These are phyloP conservation scores for Clarireedia monteithiana DNA, from an alignment of 2,329 filamentous ascomycete genomes.

Conservation along the genomic window DNA sequence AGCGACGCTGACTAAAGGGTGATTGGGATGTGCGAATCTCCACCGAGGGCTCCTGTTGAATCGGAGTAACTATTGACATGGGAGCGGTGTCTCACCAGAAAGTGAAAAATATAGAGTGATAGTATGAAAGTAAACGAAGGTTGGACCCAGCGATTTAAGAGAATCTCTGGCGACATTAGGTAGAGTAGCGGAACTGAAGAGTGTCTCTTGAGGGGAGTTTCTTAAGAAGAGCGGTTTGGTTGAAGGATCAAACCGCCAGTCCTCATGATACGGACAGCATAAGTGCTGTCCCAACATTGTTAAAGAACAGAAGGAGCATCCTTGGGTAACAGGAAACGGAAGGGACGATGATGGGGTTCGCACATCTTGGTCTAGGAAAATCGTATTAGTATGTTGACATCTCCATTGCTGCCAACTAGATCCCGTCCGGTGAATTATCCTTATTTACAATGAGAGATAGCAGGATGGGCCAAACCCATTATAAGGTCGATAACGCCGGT, in stretches of 20 bases:
- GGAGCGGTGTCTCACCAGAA: slow-evolving; percentile 1
- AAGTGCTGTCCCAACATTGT: no score
- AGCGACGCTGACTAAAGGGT: slow-evolving; percentile 9
- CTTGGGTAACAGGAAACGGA: neutral
- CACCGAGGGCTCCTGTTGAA: slow-evolving; percentile 2
- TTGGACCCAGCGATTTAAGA: slow-evolving; percentile 12
- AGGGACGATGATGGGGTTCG: neutral
- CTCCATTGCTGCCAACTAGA: no score
- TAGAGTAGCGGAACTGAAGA: neutral
- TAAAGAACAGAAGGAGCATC: no score
- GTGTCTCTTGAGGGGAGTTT: neutral
- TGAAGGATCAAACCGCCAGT: no score
- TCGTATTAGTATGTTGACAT: no score
- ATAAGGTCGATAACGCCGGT: no score
- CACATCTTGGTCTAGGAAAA: no score
- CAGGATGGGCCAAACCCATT: no score
- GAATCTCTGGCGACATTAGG: slow-evolving; percentile 14
- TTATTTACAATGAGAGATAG: no score
- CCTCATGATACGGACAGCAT: no score
- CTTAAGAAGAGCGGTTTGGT: neutral
- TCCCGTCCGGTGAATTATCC: no score
- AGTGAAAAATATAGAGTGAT: slow-evolving; percentile 8
- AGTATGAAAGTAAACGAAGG: slow-evolving; percentile 13
- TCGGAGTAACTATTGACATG: slow-evolving; percentile 15
- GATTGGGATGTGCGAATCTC: slow-evolving; percentile 12